Conservation (phyloP, 1,284 basidiomycete species). For the Naganishia liquefaciens region DNA sequence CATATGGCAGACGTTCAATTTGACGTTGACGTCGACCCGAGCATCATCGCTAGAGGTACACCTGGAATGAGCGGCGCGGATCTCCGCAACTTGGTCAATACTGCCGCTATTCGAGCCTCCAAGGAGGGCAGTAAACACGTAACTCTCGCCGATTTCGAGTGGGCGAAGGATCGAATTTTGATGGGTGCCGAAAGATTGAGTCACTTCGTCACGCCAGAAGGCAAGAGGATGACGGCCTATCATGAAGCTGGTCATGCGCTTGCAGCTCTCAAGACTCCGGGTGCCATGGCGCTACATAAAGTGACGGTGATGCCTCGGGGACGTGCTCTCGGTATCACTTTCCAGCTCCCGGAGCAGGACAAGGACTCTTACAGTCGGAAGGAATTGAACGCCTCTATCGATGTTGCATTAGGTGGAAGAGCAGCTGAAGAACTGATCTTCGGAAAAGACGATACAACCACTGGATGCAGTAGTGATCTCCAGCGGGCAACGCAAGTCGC, state of each 20-base stretch:
- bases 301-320: constrained; percentile 90
- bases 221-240: constrained; percentile 85
- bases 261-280: constrained; percentile 83
- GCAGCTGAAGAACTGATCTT: constrained; percentile 91
- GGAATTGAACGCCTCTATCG: constrained; percentile 62
- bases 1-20: constrained; percentile 79
- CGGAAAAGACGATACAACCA: constrained; percentile 81
- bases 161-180: constrained; percentile 88
- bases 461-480: constrained; percentile 87
- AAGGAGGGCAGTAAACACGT: constrained; percentile 75
- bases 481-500: constrained; percentile 75
- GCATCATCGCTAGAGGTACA: constrained; percentile 83
- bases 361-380: constrained; percentile 52
- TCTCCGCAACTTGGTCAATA: constrained; percentile 88
- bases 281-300: constrained; percentile 92
- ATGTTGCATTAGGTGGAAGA: constrained; percentile 88
- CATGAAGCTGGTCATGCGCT: constrained; percentile 96
- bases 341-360: constrained; percentile 82
- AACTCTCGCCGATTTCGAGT: constrained; percentile 76
- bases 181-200: constrained; percentile 93
- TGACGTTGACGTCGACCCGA: constrained; percentile 73
- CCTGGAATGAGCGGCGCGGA: constrained; percentile 71
- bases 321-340: constrained; percentile 84
- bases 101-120: constrained; percentile 89
- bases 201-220: constrained; percentile 79